Conservation (phyloP, 306 rosid species). For the Lablab purpureus region DNA sequence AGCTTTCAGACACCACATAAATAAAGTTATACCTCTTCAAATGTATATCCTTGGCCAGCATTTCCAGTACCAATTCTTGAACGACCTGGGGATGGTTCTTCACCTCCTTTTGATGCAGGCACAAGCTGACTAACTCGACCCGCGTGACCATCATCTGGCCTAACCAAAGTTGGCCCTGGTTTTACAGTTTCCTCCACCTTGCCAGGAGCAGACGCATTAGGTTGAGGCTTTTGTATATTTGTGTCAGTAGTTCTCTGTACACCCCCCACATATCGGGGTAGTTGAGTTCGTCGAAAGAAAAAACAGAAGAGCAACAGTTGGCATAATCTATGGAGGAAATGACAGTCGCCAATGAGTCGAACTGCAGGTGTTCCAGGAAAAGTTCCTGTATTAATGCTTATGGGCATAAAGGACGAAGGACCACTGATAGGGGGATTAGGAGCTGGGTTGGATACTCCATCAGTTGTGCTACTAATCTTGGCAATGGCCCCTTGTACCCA, state of each 20-base stretch:
- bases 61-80: conserved; percentile 90
- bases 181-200: conserved; percentile 83
- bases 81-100: conserved; percentile 76
- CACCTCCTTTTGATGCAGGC: conserved; percentile 76
- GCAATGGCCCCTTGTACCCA: conserved; percentile 98
- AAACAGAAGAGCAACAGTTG: conserved; percentile 95
- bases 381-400: conserved; percentile 93
- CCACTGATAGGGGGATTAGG: conserved; percentile 82
- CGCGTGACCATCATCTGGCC: conserved; percentile 77
- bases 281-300: conserved; percentile 88
- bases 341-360: conserved; percentile 94
- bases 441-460: conserved; percentile 75
- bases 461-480: conserved; percentile 85
- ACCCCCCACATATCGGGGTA: conserved; percentile 62
- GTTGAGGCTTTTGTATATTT: conserved; percentile 73
- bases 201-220: conserved; percentile 65
- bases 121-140: conserved; percentile 68
- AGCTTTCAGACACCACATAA: conserved; percentile 27
- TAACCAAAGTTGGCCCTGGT: conserved; percentile 59
- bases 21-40: conserved; percentile 77
- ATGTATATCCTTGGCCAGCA: conserved; percentile 97
- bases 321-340: conserved; percentile 93
- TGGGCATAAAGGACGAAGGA: conserved; percentile 88
- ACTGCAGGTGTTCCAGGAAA: conserved; percentile 99
- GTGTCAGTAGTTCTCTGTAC: conserved; percentile 71